Evolutionary conservation across 129 eudicot genomes (phyloP).

Genomic region (Escallonia herrerae): DNA sequence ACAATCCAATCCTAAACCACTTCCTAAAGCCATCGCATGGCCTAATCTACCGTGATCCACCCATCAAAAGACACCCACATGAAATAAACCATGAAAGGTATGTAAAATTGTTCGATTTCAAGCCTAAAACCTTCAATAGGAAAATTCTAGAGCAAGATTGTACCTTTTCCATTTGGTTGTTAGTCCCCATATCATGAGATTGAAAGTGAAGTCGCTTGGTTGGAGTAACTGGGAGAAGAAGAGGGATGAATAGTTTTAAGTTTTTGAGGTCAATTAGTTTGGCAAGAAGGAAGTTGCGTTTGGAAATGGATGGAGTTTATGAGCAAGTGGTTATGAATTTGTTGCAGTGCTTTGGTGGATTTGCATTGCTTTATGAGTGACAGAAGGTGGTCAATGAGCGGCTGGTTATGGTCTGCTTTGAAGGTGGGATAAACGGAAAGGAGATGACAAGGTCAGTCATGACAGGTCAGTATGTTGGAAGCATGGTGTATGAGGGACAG

Average conservation of each 20-base stretch:
- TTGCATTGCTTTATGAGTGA: conserved; percentile 31
- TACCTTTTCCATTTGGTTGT: conserved; percentile 53
- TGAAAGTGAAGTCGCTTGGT: conserved; percentile 68
- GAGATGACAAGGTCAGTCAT: background rate
- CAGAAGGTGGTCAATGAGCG: conserved; percentile 23
- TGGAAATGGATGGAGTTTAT: conserved; percentile 32
- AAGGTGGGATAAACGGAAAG: conserved; percentile 36
- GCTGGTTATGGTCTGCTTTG: conserved; percentile 1
- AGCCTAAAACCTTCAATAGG: conserved; percentile 49
- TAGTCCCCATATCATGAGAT: conserved; percentile 59
- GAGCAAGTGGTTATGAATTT: conserved; percentile 71
- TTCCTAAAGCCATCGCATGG: conserved; percentile 47
- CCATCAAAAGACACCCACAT: conserved; percentile 40
- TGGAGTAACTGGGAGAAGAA: conserved; percentile 44
- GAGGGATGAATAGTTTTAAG: conserved; percentile 34
- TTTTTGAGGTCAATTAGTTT: conserved; percentile 55
- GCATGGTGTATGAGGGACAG: conserved; percentile 18
- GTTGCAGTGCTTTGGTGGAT: conserved; percentile 40
- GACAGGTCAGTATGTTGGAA: conserved; percentile 14
- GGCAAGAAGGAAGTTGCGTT: conserved; percentile 52
- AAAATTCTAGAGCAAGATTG: conserved; percentile 38
- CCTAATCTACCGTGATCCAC: conserved; percentile 41
- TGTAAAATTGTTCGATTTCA: conserved; percentile 64
- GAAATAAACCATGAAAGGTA: conserved; percentile 68
- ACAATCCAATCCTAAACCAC: conserved; percentile 53